Percentiles rank a stretch among this genome's conserved stretches.
These are phyloP conservation scores for Epichloe gansuensis DNA, from an alignment of 2,329 filamentous ascomycete species.

Conservation along the genomic window DNA sequence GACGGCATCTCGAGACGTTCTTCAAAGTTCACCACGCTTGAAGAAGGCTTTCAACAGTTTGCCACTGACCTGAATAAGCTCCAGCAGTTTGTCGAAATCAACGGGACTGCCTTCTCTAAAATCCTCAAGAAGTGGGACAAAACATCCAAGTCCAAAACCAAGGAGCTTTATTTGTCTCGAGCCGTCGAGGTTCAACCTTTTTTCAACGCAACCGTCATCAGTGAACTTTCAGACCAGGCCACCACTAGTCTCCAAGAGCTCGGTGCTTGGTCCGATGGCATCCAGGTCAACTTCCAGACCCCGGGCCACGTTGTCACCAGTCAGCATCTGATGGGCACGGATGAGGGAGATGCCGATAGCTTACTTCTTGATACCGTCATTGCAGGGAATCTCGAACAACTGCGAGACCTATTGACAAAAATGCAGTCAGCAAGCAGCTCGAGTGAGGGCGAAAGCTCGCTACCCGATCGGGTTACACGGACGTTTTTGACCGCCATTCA, in stretches of 20 bases:
- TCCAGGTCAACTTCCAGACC: slow-evolving; percentile 71
- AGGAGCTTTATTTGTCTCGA: slow-evolving; percentile 89
- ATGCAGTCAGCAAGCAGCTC: slow-evolving; percentile 45
- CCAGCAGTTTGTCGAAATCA: slow-evolving; percentile 96
- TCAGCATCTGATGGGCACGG: slow-evolving; percentile 56
- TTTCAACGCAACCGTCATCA: slow-evolving; percentile 98
- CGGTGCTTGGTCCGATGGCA: slow-evolving; percentile 92
- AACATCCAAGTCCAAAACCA: slow-evolving; percentile 96
- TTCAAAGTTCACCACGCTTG: slow-evolving; percentile 83
- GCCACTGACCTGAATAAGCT: slow-evolving; percentile 94
- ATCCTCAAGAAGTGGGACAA: slow-evolving; percentile 99
- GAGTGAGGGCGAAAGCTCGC: slow-evolving; percentile 40
- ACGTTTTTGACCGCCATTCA: slow-evolving; percentile 85
- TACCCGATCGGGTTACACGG: slow-evolving; percentile 68
- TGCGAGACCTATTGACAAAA: slow-evolving; percentile 70
- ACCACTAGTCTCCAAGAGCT: slow-evolving; percentile 93
- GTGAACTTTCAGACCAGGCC: slow-evolving; percentile 89
- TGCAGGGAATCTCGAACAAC: slow-evolving; percentile 60
- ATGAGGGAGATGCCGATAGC: slow-evolving; percentile 81
- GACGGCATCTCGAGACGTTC: slow-evolving; percentile 73
- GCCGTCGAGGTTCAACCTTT: slow-evolving; percentile 94
- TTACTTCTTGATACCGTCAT: slow-evolving; percentile 80
- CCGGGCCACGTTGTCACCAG: slow-evolving; percentile 52
- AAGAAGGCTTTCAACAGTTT: slow-evolving; percentile 96
- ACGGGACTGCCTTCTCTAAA: slow-evolving; percentile 94